Percentiles rank a stretch among this genome's conserved stretches.
Evolutionary conservation across 179 eudicot genomes (phyloP).

Genomic region (Carnegiea gigantea): DNA sequence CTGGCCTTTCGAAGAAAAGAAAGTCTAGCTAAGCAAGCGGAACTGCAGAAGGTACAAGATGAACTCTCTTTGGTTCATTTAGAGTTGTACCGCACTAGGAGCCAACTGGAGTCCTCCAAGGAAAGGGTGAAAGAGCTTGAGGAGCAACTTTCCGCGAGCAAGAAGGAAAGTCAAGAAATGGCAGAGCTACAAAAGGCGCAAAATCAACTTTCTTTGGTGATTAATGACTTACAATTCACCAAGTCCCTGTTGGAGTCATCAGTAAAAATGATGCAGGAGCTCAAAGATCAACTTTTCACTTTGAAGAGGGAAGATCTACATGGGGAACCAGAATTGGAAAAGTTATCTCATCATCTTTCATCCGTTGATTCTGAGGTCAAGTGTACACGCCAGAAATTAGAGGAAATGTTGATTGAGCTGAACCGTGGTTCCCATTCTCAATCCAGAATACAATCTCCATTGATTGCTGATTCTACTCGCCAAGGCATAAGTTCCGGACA

Average conservation of each 20-base stretch:
- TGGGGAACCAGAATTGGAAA: not conserved
- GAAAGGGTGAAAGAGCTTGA: constrained; percentile 7
- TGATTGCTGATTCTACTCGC: too few relatives aligned
- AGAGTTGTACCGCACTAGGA: constrained; percentile 2
- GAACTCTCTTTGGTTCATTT: not conserved
- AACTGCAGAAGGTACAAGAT: not conserved
- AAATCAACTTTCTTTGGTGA: not conserved
- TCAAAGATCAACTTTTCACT: not conserved
- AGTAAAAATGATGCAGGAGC: not conserved
- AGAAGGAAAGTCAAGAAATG: constrained; percentile 5
- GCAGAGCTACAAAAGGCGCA: constrained; percentile 4
- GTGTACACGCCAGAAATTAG: constrained; percentile 5
- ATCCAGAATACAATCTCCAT: not conserved
- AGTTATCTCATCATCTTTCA: not conserved
- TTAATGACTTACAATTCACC: constrained; percentile 3
- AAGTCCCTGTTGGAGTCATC: not conserved
- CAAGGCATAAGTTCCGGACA: too few relatives aligned
- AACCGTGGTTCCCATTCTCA: not conserved
- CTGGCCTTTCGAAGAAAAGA: too few relatives aligned
- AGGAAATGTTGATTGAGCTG: constrained; percentile 5
- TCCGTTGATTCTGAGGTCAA: constrained; percentile 6
- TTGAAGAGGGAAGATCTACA: not conserved
- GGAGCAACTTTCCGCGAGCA: not conserved
- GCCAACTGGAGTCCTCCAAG: not conserved
- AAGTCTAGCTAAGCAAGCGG: not conserved